Conservation (phyloP, 2,329 filamentous ascomycete species). For the Sarocladium brachiariae region DNA sequence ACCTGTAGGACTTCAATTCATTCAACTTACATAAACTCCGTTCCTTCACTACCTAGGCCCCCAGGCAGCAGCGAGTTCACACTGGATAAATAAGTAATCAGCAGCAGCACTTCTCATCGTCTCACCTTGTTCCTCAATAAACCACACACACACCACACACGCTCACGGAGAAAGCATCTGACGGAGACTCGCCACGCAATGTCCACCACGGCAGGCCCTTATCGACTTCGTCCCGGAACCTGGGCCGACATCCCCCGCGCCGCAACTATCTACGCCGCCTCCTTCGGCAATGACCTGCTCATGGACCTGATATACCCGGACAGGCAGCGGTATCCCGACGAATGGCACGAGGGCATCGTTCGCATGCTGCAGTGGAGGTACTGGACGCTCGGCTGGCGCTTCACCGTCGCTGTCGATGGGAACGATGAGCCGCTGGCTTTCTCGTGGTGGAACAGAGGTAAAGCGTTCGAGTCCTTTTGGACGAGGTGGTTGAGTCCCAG, state of each 20-base stretch:
- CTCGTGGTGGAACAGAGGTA: conserved; percentile 27
- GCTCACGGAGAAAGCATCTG: too few relatives aligned
- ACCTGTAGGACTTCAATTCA: too few relatives aligned
- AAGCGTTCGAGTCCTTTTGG: conserved; percentile 18
- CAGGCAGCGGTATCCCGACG: conserved; percentile 16
- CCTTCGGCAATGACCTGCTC: conserved; percentile 24
- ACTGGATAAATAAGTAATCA: too few relatives aligned
- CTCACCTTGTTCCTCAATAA: too few relatives aligned
- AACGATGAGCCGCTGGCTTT: conserved; percentile 21
- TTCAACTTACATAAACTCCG: too few relatives aligned
- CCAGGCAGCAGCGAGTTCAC: too few relatives aligned
- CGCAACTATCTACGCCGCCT: conserved; percentile 21
- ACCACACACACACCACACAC: too few relatives aligned
- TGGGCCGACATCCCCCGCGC: conserved; percentile 22
- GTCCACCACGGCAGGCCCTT: conserved; percentile 12
- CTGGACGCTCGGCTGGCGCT: conserved; percentile 25
- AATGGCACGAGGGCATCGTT: conserved; percentile 16
- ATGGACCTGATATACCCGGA: conserved; percentile 26
- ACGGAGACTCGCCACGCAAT: too few relatives aligned
- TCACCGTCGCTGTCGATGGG: conserved; percentile 20
- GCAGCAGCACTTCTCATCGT: too few relatives aligned
- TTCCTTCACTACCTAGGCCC: too few relatives aligned
- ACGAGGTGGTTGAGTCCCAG: conserved; percentile 25
- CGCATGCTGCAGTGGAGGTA: conserved; percentile 24
- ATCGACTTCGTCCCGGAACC: conserved; percentile 24